Conservation (phyloP, 2,329 filamentous ascomycete genomes). For the Botryosphaeria dothidea region DNA sequence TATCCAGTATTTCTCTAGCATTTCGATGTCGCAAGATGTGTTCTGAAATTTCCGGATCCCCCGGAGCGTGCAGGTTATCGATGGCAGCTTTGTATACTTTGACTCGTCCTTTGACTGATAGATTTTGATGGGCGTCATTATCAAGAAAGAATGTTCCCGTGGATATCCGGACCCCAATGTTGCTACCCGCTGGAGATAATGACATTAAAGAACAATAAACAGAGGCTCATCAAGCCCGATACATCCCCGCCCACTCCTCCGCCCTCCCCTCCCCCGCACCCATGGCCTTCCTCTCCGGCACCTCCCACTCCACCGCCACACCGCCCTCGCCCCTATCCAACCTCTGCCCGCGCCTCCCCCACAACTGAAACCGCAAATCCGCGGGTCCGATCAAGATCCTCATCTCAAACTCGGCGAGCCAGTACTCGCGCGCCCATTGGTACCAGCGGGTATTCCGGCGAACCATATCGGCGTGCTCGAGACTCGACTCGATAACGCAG, state of each 20-base stretch:
- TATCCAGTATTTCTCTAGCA: too few species aligned
- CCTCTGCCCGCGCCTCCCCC: not conserved
- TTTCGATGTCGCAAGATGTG: too few species aligned
- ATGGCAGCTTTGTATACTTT: too few species aligned
- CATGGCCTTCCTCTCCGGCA: not conserved
- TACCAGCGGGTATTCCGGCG: conserved; percentile 25
- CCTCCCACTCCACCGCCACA: not conserved
- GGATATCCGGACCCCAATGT: too few species aligned
- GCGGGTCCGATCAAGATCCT: conserved; percentile 25
- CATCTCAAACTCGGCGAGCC: conserved; percentile 23
- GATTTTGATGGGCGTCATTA: too few species aligned
- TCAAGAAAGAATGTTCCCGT: too few species aligned
- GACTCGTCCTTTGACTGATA: too few species aligned
- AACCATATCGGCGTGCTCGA: not conserved
- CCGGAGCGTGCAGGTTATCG: too few species aligned
- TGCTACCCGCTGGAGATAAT: too few species aligned
- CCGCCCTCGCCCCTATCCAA: not conserved
- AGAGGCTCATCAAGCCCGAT: not conserved
- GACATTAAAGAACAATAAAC: too few species aligned
- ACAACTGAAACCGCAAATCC: conserved; percentile 24
- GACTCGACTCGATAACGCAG: conserved; percentile 21
- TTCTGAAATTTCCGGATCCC: too few species aligned
- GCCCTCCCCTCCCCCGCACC: not conserved
- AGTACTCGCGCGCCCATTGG: conserved; percentile 20
- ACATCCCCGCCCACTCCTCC: not conserved